Base-by-base conservation (phyloP, 2,329 filamentous ascomycete genomes). In the Hypoxylon sp. region DNA sequence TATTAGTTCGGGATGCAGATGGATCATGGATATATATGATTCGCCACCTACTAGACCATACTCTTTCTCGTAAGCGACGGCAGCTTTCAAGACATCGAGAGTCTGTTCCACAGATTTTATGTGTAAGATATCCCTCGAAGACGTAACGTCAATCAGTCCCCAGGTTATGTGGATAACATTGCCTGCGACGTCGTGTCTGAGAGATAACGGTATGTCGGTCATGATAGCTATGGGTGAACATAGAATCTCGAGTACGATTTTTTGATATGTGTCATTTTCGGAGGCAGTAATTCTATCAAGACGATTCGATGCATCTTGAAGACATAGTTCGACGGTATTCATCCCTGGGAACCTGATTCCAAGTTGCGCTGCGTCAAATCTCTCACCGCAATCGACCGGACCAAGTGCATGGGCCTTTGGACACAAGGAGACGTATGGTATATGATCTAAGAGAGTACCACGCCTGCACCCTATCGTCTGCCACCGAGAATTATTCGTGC, bases 221-320 rank as follows among this genome's bases (percentile, higher is more conserved):
- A 26, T 26, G 29, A 61, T 47, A 51, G 54, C 5, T 22, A 71
- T 51, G 1, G 70, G 47, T 19, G 65, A 69, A 44, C 70, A 72
- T 37, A 71, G 58, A 19, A 72, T 72, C n/a, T 72, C 70, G 11
- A 72, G 65, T 8, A 72, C 66, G 2, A 72, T 47, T 51, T 71
- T 72, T 13, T 44, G 59, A n/a, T 70, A 69, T 5, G 70, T 65
- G 35, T 72, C 68, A 14, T 60, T 59, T 5, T 61, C 42, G 1
- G 70, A 63, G 14, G 48, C 39, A 24, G 58, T 62, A 31, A 67
- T 14, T 19, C 17, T 22, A 8, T 65, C 63, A 11, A 72, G 66
- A 2, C 70, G 68, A 35, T 44, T 37, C 2, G 53, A 55, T 1
- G 68, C 65, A 22, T 65, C 62, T 35, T 52, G 53, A 44, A 72